These are phyloP conservation scores for Colletotrichum tropicicola DNA, from an alignment of 2,329 filamentous ascomycete species.

Conservation along the genomic window DNA sequence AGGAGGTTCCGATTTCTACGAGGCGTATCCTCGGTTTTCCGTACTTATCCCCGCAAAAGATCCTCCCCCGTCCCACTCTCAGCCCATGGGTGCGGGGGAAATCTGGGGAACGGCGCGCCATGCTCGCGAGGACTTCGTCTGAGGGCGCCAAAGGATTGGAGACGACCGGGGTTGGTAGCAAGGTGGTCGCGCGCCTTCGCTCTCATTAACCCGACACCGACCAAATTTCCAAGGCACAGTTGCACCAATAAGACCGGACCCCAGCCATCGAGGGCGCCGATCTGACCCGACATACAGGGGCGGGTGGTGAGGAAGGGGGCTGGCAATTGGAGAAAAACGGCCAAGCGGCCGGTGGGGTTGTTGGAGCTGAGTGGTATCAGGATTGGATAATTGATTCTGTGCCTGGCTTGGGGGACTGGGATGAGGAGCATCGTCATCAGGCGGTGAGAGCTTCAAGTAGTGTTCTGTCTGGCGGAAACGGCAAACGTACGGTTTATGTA, in stretches of 20 bases:
- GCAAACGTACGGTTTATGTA: no score
- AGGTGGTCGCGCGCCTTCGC: background rate
- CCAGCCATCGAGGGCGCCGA: background rate
- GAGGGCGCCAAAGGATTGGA: background rate
- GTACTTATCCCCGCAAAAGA: constrained; percentile 18
- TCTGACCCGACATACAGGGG: constrained; percentile 7
- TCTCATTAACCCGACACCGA: constrained; percentile 9
- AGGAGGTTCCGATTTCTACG: background rate
- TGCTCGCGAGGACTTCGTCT: background rate
- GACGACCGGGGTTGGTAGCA: background rate
- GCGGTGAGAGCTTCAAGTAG: background rate
- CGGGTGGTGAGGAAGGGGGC: background rate
- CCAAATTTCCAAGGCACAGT: constrained; percentile 8
- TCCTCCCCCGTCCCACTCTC: constrained; percentile 6
- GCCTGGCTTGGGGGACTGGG: background rate
- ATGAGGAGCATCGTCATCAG: background rate
- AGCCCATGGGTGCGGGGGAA: constrained; percentile 21
- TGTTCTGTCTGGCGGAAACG: no score
- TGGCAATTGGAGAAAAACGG: background rate
- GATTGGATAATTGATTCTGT: background rate
- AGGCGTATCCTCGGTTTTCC: constrained; percentile 20
- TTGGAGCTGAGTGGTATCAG: background rate
- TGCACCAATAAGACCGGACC: constrained; percentile 4
- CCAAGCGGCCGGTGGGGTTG: constrained; percentile 4
- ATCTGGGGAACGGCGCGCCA: constrained; percentile 18